Evolutionary conservation across 345 rosid species (phyloP).

Genomic region (Moricandia moricandioides): DNA sequence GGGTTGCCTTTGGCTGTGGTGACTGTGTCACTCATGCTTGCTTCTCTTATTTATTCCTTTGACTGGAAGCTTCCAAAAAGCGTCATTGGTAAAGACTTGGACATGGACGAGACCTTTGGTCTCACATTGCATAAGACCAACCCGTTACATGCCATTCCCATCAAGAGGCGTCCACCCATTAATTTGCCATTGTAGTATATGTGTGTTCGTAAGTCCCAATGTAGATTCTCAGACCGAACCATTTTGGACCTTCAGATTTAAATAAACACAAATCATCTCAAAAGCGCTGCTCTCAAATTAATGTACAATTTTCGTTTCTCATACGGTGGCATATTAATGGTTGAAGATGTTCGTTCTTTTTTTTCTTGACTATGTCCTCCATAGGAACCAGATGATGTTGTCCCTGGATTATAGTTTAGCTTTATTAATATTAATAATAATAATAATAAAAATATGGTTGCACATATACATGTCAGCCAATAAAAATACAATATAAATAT

Average conservation of each 20-base stretch:
- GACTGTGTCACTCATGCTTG: slow-evolving; percentile 44
- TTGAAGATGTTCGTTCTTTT: too few species aligned
- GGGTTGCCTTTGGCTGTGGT: slow-evolving; percentile 42
- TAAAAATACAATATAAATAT: too few species aligned
- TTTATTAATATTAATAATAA: too few species aligned
- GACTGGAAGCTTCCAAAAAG: slow-evolving; percentile 47
- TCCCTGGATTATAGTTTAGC: too few species aligned
- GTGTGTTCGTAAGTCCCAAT: not conserved
- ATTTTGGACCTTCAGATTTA: not conserved
- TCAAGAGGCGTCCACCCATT: slow-evolving; percentile 7
- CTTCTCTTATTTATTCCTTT: slow-evolving; percentile 41
- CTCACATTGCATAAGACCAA: slow-evolving; percentile 35
- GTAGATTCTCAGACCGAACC: not conserved
- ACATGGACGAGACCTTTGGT: slow-evolving; percentile 44
- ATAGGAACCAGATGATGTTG: too few species aligned
- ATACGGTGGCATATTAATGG: too few species aligned
- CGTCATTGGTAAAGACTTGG: slow-evolving; percentile 30
- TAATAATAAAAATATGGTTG: too few species aligned
- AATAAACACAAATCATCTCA: not conserved
- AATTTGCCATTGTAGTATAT: not conserved
- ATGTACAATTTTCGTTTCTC: too few species aligned
- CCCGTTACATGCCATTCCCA: slow-evolving; percentile 26
- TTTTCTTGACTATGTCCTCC: too few species aligned
- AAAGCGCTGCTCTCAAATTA: too few species aligned
- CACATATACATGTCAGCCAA: too few species aligned